These are phyloP conservation scores for Coniferiporia sulphurascens DNA, from an alignment of 1,284 basidiomycete genomes.

Conservation along the genomic window DNA sequence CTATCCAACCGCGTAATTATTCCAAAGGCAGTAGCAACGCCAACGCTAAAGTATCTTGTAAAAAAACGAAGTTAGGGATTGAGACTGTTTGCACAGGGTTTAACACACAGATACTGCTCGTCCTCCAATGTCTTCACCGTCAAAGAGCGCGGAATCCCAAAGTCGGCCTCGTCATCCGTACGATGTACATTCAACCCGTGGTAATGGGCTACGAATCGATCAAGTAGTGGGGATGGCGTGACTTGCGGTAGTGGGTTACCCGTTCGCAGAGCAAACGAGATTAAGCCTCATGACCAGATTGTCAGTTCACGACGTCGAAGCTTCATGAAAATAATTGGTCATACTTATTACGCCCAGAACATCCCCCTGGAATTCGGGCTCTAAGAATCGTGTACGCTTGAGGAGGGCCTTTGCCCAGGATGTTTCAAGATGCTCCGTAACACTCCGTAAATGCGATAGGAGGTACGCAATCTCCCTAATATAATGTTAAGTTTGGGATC, in stretches of 20 bases:
- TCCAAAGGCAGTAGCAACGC: conserved; percentile 63
- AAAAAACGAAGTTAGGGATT: not conserved
- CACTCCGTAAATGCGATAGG: conserved; percentile 60
- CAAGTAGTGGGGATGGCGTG: conserved; percentile 77
- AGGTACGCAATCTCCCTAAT: conserved; percentile 55
- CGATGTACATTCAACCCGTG: conserved; percentile 20
- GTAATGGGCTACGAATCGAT: conserved; percentile 45
- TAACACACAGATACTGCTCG: conserved; percentile 23
- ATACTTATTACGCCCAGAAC: conserved; percentile 74
- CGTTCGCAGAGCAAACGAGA: conserved; percentile 68
- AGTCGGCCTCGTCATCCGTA: conserved; percentile 14
- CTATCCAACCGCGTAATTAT: conserved; percentile 65
- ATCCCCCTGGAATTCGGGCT: conserved; percentile 81
- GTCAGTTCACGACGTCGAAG: not conserved
- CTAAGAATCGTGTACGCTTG: conserved; percentile 68
- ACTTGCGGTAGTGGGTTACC: conserved; percentile 81
- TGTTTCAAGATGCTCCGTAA: conserved; percentile 60
- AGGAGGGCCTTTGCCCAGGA: conserved; percentile 76
- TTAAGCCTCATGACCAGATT: conserved; percentile 43
- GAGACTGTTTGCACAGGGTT: not conserved
- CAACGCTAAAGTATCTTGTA: conserved; percentile 71
- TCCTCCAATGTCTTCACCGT: conserved; percentile 22
- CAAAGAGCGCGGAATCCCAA: conserved; percentile 18
- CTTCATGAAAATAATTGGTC: conserved; percentile 22
- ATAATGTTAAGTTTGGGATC: conserved; percentile 1